A percentile compares a stretch with the other conserved stretches of the same genome.
These are phyloP conservation scores for Brassica cretica DNA, from an alignment of 345 rosid species.

Conservation along the genomic window DNA sequence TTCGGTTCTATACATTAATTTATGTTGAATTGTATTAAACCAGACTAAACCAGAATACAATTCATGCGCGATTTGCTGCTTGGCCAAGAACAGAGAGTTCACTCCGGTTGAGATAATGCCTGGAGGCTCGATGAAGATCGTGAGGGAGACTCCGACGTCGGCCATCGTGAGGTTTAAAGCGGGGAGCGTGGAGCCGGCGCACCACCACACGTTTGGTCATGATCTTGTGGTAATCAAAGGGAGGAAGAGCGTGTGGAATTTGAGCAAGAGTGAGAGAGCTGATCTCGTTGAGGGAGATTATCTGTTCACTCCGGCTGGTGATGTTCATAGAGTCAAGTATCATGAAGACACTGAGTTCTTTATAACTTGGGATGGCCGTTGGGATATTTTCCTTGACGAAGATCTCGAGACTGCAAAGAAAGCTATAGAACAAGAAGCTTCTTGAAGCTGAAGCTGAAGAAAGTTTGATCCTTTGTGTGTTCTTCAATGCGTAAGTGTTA, in stretches of 20 bases:
- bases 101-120: conserved; percentile 66
- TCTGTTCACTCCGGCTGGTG: conserved; percentile 75
- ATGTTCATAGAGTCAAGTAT: conserved; percentile 85
- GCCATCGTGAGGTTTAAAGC: conserved; percentile 77
- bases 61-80: conserved; percentile 58
- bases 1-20: too few species aligned
- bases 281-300: conserved; percentile 75
- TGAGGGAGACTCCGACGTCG: conserved; percentile 82
- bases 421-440: conserved; percentile 42
- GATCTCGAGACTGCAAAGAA: conserved; percentile 64
- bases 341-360: conserved; percentile 87
- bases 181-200: conserved; percentile 90
- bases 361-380: conserved; percentile 89
- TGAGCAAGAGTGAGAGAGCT: conserved; percentile 63
- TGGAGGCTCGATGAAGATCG: conserved; percentile 88
- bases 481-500: neutral
- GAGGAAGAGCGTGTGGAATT: conserved; percentile 80
- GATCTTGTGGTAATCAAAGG: conserved; percentile 73
- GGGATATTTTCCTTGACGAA: conserved; percentile 87
- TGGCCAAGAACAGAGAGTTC: conserved; percentile 64
- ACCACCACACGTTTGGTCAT: conserved; percentile 90
- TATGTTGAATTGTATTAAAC: too few species aligned
- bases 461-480: neutral
- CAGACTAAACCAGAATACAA: too few species aligned
- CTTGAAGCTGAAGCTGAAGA: neutral